These are phyloP conservation scores for Trichoderma aggressivum DNA, from an alignment of 2,329 filamentous ascomycete species.

Conservation along the genomic window DNA sequence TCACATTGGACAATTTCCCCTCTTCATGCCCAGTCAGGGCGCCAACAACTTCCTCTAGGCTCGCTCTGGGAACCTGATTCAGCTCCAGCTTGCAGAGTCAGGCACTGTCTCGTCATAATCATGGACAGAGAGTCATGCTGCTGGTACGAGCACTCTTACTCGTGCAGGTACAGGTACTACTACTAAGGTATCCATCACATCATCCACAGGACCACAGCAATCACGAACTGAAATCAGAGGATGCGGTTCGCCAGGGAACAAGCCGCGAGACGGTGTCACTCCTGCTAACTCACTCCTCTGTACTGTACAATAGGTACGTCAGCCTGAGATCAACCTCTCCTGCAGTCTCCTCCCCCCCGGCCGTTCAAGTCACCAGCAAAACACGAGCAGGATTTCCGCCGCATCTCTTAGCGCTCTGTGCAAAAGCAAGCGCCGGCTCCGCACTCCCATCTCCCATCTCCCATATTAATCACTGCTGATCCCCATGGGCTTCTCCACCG, in stretches of 20 bases:
- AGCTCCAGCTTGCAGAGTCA: neutral
- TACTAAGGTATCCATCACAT: neutral
- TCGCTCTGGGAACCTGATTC: neutral
- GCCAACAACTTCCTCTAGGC: neutral
- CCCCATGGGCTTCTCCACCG: neutral
- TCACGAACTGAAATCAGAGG: neutral
- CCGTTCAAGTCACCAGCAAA: neutral
- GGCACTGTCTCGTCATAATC: neutral
- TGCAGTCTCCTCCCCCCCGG: neutral
- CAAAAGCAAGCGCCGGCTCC: neutral
- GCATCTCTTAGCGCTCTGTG: neutral
- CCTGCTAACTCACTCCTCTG: neutral
- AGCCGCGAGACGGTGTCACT: neutral
- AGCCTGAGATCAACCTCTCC: neutral
- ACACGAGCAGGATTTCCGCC: neutral
- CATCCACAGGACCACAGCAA: neutral
- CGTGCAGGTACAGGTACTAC: too few species aligned
- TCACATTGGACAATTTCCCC: neutral
- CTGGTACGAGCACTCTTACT: too few species aligned
- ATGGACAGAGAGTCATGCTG: neutral
- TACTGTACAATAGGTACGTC: too few species aligned
- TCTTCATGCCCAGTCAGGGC: neutral
- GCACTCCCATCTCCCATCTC: neutral
- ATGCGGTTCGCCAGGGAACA: neutral
- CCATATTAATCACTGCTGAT: neutral